Conservation (phyloP, 2,329 filamentous ascomycete species). For the Stemphylium beticola region DNA sequence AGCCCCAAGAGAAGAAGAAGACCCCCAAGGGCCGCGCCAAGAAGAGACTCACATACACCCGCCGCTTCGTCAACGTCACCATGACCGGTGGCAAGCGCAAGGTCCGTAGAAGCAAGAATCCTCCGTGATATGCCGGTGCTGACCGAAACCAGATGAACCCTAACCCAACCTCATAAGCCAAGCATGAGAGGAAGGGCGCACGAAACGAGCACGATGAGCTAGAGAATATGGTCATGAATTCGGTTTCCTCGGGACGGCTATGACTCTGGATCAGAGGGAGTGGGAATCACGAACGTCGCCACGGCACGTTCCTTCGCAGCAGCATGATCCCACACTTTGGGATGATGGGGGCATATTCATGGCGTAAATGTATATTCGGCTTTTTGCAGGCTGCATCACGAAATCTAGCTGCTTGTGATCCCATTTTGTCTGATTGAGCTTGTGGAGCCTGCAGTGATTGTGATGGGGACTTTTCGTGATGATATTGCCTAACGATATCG, state of each 20-base stretch:
- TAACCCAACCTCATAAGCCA: slow-evolving; percentile 73
- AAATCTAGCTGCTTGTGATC: slow-evolving; percentile 40
- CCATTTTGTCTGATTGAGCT: slow-evolving; percentile 1
- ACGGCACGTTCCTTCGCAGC: slow-evolving; percentile 37
- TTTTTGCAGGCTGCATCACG: slow-evolving; percentile 43
- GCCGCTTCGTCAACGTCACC: slow-evolving; percentile 98
- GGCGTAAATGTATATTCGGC: slow-evolving; percentile 49
- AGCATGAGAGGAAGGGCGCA: slow-evolving; percentile 26
- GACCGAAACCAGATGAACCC: slow-evolving; percentile 74
- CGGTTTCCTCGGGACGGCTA: slow-evolving; percentile 45
- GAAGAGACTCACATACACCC: slow-evolving; percentile 96
- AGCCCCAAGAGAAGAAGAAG: slow-evolving; percentile 95
- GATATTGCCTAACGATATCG: not conserved
- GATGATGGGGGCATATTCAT: slow-evolving; percentile 50
- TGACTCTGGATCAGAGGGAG: slow-evolving; percentile 50
- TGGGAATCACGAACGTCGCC: slow-evolving; percentile 41
- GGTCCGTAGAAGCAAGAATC: slow-evolving; percentile 61
- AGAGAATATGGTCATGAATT: slow-evolving; percentile 45
- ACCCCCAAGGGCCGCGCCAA: slow-evolving; percentile 94
- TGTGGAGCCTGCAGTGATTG: not conserved
- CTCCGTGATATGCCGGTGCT: slow-evolving; percentile 9
- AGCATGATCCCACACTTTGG: slow-evolving; percentile 44
- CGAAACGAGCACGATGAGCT: slow-evolving; percentile 42
- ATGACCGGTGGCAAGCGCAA: slow-evolving; percentile 98
- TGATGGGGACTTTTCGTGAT: not conserved